Conservation (phyloP, 116 monocot genomes). For the Phalaenopsis hybrid region DNA sequence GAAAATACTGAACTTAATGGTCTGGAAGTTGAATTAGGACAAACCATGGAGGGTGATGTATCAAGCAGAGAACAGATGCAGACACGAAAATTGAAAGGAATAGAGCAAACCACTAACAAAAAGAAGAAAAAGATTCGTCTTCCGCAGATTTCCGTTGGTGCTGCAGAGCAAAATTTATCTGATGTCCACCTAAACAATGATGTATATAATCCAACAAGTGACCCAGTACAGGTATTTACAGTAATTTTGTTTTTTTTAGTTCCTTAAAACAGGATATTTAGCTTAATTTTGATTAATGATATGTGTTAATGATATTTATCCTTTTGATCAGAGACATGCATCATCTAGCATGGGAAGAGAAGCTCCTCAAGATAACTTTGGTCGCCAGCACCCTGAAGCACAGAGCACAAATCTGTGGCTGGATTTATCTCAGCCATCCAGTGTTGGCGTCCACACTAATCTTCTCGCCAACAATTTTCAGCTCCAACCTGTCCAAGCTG, state of each 20-base stretch:
- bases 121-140: constrained; percentile 7
- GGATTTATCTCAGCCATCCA: constrained; percentile 6
- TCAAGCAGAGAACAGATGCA: constrained; percentile 8
- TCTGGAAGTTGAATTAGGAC: constrained; percentile 8
- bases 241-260: not conserved
- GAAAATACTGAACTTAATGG: not conserved
- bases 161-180: not conserved
- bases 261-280: not conserved
- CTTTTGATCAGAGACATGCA: constrained; percentile 3
- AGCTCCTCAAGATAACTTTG: not conserved
- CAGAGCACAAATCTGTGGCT: constrained; percentile 3
- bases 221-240: constrained; percentile 4
- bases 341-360: constrained; percentile 4
- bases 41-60: not conserved
- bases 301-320: not conserved
- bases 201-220: not conserved
- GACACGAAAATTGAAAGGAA: not conserved
- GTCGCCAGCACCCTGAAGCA: not conserved
- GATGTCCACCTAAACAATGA: constrained; percentile 1
- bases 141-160: not conserved
- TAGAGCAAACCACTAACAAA: not conserved
- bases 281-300: not conserved
- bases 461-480: constrained; percentile 10
- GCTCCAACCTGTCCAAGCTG: constrained; percentile 7
- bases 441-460: constrained; percentile 4